Percentiles rank a stretch among this genome's conserved stretches.
Evolutionary conservation across 2,329 filamentous ascomycete genomes (phyloP).

Genomic region (Dactylella cylindrospora): DNA sequence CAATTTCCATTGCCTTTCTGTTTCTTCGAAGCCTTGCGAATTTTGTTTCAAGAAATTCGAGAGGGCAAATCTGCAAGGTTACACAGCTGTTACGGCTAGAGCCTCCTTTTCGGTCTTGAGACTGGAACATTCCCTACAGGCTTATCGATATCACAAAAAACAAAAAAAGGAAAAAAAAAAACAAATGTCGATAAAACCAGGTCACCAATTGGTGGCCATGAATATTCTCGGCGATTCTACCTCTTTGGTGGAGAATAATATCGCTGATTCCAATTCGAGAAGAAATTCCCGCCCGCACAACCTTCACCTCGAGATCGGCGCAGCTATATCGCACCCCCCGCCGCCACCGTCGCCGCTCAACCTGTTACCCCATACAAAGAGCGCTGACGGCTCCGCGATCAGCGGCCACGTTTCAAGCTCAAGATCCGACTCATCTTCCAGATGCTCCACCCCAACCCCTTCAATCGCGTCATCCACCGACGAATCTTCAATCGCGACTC

Average conservation of each 20-base stretch:
- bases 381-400: conserved; percentile 12
- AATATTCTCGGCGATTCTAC: no score
- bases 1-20: no score
- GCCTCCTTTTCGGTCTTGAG: no score
- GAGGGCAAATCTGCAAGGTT: no score
- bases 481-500: conserved; percentile 33
- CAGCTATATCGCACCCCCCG: conserved; percentile 1
- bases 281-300: conserved; percentile 32
- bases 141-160: no score
- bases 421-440: conserved; percentile 12
- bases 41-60: no score
- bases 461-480: conserved; percentile 31
- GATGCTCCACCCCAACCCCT: conserved; percentile 32
- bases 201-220: not conserved
- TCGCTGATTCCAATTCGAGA: not conserved
- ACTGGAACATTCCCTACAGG: no score
- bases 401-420: conserved; percentile 21
- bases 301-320: conserved; percentile 22
- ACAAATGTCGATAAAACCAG: conserved; percentile 8
- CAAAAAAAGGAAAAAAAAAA: conserved; percentile 11
- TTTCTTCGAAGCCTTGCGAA: no score
- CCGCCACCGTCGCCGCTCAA: not conserved
- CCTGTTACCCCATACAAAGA: conserved; percentile 4
- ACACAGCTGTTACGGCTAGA: no score
- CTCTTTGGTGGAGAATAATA: not conserved